Evolutionary conservation across 768 basidiomycete genomes (phyloP), one percentile per base, ranked within the genome.

Genomic region (Favolaschia claudopus): DNA sequence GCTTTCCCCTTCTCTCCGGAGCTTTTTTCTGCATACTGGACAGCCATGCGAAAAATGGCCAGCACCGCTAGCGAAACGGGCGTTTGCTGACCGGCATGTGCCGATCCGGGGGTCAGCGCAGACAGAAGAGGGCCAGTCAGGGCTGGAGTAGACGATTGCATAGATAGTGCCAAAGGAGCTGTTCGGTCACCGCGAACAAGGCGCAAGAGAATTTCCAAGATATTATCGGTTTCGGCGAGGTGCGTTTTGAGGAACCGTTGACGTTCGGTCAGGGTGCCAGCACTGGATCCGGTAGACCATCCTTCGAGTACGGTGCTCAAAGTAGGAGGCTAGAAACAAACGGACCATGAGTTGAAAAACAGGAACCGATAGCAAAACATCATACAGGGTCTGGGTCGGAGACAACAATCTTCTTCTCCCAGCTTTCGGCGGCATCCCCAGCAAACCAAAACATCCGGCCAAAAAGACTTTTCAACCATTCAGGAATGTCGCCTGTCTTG

Each of bases 381-480:
- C 92, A 67, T 72, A 98, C 96, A 37, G 94, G 92, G 77, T 99
- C 97, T 55, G 97, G 96, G 79, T 99, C 96, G 27, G 86, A 84
- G 22, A 99, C 91, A 34, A 86, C 83, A 52, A 99, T 91, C 75
- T 96, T 96, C 76, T 89, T 94, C 75, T 92, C 91, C 97, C 97
- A 99, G 9, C 92, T 91, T 62, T 90, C 89, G n/a, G 88, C 86
- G 13, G 88, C 90, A 50, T 91, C 89, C 6, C 89, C 90, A 25
- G 89, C 84, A 42, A 89, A 88, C 90, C 90, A 92, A 69, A 92
- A 92, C 88, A 91, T 91, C 33, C 91, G 80, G 3, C 92, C 92
- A 72, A 93, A 91, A 82, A 93, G 92, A 66, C 85, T 92, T 72
- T 87, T 86, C 66, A 93, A 76, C 96, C 96, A 99, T 34, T 95